Conservation (phyloP, 2,329 filamentous ascomycete genomes). For the Fusarium solani-melongenae region DNA sequence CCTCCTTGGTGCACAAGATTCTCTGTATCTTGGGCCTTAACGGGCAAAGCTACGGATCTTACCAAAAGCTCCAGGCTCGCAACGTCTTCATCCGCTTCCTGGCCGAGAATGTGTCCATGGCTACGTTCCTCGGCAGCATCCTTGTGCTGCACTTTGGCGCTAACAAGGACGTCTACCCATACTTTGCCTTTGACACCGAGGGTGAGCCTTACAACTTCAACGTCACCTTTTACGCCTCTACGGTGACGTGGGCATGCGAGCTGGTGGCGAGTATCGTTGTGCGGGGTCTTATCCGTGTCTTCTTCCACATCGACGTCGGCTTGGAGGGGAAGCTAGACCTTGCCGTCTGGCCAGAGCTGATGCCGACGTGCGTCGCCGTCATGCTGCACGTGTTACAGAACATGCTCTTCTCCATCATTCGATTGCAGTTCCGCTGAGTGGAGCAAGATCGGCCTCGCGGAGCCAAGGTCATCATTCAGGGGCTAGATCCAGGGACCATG, state of each 20-base stretch:
- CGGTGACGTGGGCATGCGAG: slow-evolving; percentile 75
- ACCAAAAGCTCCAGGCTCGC: slow-evolving; percentile 73
- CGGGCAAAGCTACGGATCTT: slow-evolving; percentile 69
- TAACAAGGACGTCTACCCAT: slow-evolving; percentile 76
- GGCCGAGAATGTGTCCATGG: slow-evolving; percentile 75
- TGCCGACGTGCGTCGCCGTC: slow-evolving; percentile 73
- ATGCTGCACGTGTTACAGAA: slow-evolving; percentile 77
- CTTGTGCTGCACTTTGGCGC: slow-evolving; percentile 73
- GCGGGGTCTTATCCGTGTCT: slow-evolving; percentile 65
- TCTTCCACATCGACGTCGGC: slow-evolving; percentile 71
- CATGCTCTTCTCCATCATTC: slow-evolving; percentile 77
- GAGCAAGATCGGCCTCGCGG: slow-evolving; percentile 11
- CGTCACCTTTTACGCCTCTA: slow-evolving; percentile 71
- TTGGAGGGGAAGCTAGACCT: slow-evolving; percentile 73
- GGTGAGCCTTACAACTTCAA: slow-evolving; percentile 68
- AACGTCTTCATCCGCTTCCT: slow-evolving; percentile 76
- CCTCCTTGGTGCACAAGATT: slow-evolving; percentile 65
- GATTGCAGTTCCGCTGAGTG: slow-evolving; percentile 65
- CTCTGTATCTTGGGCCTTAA: slow-evolving; percentile 66
- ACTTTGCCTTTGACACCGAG: slow-evolving; percentile 70
- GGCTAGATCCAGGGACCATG: neutral
- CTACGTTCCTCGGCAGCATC: slow-evolving; percentile 73
- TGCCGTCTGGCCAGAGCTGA: slow-evolving; percentile 73
- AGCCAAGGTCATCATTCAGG: slow-evolving; percentile 3
- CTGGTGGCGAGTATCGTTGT: slow-evolving; percentile 70